These are phyloP conservation scores for Vanrija sp. DNA, from an alignment of 1,284 basidiomycete species.

Conservation along the genomic window DNA sequence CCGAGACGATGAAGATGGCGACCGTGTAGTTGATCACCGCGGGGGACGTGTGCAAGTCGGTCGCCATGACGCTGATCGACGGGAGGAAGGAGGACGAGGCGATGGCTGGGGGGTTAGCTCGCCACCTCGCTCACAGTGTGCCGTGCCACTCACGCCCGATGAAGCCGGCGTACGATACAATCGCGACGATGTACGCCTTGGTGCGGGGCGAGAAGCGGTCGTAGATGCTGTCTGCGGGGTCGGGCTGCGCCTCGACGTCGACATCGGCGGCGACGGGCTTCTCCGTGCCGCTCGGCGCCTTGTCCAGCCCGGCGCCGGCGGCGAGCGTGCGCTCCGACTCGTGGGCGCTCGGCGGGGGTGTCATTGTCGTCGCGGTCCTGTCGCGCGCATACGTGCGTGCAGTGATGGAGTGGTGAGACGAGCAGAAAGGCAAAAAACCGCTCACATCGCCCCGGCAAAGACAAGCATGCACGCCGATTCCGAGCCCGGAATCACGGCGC, in stretches of 20 bases:
- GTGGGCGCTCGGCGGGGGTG: no score
- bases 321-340: background rate
- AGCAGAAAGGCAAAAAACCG: no score
- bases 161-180: slow-evolving; percentile 57
- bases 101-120: slow-evolving; percentile 54
- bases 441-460: no score
- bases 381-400: no score
- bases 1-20: slow-evolving; percentile 50
- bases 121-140: no score
- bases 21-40: slow-evolving; percentile 57
- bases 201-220: slow-evolving; percentile 52
- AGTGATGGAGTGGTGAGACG: no score
- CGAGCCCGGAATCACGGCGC: no score
- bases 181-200: slow-evolving; percentile 55
- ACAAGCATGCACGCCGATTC: no score
- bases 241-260: slow-evolving; percentile 5
- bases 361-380: no score
- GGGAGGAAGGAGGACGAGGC: slow-evolving; percentile 66
- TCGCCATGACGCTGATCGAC: slow-evolving; percentile 62
- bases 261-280: background rate
- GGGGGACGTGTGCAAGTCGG: slow-evolving; percentile 58
- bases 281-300: background rate
- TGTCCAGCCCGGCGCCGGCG: background rate
- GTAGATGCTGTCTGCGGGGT: slow-evolving; percentile 49
- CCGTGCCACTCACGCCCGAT: slow-evolving; percentile 52